Base-by-base conservation (phyloP, 192 early-diverging fungal genomes). In the Funneliformis geosporum region DNA sequence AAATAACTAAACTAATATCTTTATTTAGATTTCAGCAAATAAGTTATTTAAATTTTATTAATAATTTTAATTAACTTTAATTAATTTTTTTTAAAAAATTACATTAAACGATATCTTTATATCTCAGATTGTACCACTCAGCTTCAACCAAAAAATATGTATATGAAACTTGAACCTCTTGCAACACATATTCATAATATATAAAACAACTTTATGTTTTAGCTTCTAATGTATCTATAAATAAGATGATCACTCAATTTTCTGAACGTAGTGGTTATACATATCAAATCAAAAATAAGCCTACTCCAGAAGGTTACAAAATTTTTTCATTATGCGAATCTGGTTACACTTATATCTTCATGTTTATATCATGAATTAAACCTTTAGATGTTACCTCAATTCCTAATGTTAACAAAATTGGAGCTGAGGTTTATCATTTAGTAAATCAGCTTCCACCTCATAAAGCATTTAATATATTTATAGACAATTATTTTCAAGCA, bases 231-330 rank as follows among this genome's bases (percentile, higher is more conserved):
- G 47, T 81, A 1, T 79, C 82, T 0, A 38, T 83, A 11, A 73
- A 85, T 18, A 67, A 85, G 44, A 85, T 85, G 82, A 80, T 80
- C 18, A 61, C 79, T 6, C 47, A 50, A 39, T 85, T 85, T 44
- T 79, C 74, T 25, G 82, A 69, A 10, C 3, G 82, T 8, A 82
- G 80, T n/a, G 47, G 14, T 5, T 55, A 84, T 43, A 82, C 81
- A 12, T 9, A 73, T n/a, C 67, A 43, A 4, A 78, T 82, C 40
- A 85, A 81, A 21, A 21, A 11, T 2, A 85, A 81, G 10, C 71
- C 76, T 10, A 83, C 18, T 5, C 72, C 72, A 23, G 79, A 83
- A 44, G 79, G 81, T 1, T 81, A 81, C 72, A 85, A 85, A 46
- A 75, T 85, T 38, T 21, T 83, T 0, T 60, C 84, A 12, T 64